Conservation (phyloP, 345 rosid species). For the Triadica sebifera region DNA sequence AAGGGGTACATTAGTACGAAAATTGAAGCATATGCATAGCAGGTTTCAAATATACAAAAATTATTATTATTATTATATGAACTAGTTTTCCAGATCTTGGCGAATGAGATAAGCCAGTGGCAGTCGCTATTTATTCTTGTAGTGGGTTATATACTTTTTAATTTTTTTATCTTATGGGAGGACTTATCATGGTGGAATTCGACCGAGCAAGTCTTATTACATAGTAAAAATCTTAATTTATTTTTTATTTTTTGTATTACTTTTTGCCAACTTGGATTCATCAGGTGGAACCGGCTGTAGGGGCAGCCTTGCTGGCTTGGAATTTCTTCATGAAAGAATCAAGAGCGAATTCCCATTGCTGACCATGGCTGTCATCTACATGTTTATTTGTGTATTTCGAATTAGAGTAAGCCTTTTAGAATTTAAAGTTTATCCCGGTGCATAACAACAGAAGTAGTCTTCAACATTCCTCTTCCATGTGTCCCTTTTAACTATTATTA, state of each 20-base stretch:
- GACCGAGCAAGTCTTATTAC: not conserved
- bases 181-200: not conserved
- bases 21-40: too few species aligned
- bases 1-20: too few species aligned
- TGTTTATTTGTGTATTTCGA: not conserved
- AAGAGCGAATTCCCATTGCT: slow-evolving; percentile 3
- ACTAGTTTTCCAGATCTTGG: too few species aligned
- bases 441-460: not conserved
- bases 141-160: not conserved
- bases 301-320: slow-evolving; percentile 69
- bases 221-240: too few species aligned
- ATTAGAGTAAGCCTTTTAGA: not conserved
- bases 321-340: slow-evolving; percentile 37
- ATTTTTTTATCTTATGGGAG: not conserved
- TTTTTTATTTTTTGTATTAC: not conserved
- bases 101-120: too few species aligned
- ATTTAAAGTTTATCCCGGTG: not conserved
- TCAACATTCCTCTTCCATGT: too few species aligned
- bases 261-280: not conserved
- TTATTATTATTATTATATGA: too few species aligned
- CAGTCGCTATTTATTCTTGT: too few species aligned
- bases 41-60: too few species aligned
- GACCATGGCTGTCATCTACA: not conserved
- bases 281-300: slow-evolving; percentile 72
- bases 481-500: too few species aligned